Evolutionary conservation across 1,284 basidiomycete species (phyloP), one percentile per base, ranked within the genome.

Genomic region (Peniophora sp.): DNA sequence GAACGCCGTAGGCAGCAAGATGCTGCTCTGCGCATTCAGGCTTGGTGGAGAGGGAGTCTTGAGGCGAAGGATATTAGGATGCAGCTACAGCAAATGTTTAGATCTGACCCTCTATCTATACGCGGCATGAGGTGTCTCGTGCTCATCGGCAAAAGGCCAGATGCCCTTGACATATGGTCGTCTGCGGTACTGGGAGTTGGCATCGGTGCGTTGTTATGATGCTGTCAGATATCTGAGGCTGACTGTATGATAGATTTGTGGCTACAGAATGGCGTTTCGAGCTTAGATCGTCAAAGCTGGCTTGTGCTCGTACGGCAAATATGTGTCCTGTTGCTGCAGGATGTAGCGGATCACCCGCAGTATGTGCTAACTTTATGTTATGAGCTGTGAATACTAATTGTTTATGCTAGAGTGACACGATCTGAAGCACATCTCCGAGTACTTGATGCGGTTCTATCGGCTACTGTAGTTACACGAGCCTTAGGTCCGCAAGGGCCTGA

Each of bases 121-220:
- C 74, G 67, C n/a, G 82, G 75, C 3, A 59, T 87, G 58, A 66
- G 85, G 51, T 80, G 76, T 63, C 65, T 85, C 35, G 77, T 83
- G 18, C 69, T 87, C 24, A 68, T 85, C 45, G 78, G 78, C 3
- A 67, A 68, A 42, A 78, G 85, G 54, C 73, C 79, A 44, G 68
- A 72, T 11, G 69, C 75, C 11, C 66, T 90, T 12, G 70, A 58
- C 2, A 50, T 62, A 14, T 87, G 84, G 83, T 78, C 78, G 17
- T 57, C 63, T 43, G 58, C 63, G 17, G 63, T 83, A 58, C 36
- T 67, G 1, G 47, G 52, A n/a, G 57, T 53, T 8, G 69, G 72
- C 23, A 66, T 71, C 59, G 69, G 81, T 79, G 48, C 14, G 73
- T 63, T 9, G 42, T 27, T 24, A n/a, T 43, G 17, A 15, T 20